Percentiles rank a stretch among this genome's conserved stretches.
Evolutionary conservation across 495 filamentous ascomycete species (phyloP).

Genomic region (Lepidopterella palustris): DNA sequence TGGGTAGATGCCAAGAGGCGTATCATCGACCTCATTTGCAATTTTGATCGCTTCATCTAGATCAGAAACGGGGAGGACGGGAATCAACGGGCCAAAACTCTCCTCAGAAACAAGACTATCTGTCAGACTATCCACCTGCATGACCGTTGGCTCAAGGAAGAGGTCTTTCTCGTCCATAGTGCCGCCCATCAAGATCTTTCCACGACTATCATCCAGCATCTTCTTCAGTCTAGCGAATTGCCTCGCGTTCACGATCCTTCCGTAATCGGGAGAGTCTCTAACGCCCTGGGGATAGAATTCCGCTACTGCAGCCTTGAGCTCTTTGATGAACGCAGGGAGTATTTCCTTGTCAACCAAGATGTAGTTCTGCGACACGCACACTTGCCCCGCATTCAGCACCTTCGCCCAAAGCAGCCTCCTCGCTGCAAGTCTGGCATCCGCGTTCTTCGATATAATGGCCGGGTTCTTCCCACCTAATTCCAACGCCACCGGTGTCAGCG

Average conservation of each 20-base stretch:
- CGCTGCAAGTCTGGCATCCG: conserved; percentile 75
- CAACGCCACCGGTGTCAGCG: conserved; percentile 78
- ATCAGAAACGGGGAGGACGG: conserved; percentile 65
- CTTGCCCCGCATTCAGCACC: conserved; percentile 73
- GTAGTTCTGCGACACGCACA: conserved; percentile 88
- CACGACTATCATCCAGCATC: conserved; percentile 74
- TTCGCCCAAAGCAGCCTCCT: conserved; percentile 84
- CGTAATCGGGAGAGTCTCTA: conserved; percentile 65
- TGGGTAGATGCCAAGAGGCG: conserved; percentile 73
- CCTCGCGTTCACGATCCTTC: conserved; percentile 67
- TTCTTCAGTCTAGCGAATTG: conserved; percentile 80
- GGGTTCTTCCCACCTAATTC: conserved; percentile 92
- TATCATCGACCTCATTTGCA: conserved; percentile 68
- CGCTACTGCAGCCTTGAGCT: conserved; percentile 62
- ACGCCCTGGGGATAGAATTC: conserved; percentile 84
- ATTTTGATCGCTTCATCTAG: conserved; percentile 75
- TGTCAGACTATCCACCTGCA: conserved; percentile 64
- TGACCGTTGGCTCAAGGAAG: conserved; percentile 80
- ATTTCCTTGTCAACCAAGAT: conserved; percentile 71
- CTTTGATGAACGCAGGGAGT: conserved; percentile 62
- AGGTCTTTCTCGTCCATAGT: conserved; percentile 68
- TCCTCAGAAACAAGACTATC: conserved; percentile 77
- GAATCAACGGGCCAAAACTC: conserved; percentile 83
- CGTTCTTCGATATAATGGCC: conserved; percentile 76
- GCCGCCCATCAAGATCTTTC: conserved; percentile 81